Evolutionary conservation across 2,329 filamentous ascomycete species (phyloP).

Genomic region (Trichophaea hybrida): DNA sequence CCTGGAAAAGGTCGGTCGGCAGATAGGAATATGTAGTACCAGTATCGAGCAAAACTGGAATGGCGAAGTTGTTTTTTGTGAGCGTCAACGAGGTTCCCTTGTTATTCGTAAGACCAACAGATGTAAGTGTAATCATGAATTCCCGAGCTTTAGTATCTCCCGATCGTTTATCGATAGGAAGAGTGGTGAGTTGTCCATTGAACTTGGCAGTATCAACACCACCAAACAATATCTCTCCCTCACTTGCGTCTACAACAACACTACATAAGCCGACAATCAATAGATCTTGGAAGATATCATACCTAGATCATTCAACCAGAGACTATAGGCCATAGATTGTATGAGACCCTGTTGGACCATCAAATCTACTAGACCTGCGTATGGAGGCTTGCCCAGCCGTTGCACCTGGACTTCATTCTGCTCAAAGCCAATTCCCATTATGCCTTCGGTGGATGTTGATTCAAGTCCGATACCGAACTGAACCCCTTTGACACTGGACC

Average conservation of each 20-base stretch:
- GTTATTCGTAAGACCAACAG: slow-evolving; percentile 34
- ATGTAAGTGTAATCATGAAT: slow-evolving; percentile 56
- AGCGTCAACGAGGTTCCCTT: slow-evolving; percentile 29
- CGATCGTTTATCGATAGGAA: slow-evolving; percentile 46
- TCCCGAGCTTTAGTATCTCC: slow-evolving; percentile 41
- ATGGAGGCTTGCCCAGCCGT: slow-evolving; percentile 30
- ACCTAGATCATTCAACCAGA: slow-evolving; percentile 48
- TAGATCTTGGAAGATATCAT: slow-evolving; percentile 17
- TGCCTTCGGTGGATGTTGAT: slow-evolving; percentile 41
- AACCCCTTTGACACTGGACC: slow-evolving; percentile 29
- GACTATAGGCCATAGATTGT: slow-evolving; percentile 49
- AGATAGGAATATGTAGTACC: slow-evolving; percentile 27
- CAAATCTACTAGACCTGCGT: slow-evolving; percentile 49
- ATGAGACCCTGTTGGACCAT: slow-evolving; percentile 50
- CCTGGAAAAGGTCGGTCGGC: slow-evolving; percentile 19
- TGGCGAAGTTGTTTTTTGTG: slow-evolving; percentile 38
- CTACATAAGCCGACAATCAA: neutral
- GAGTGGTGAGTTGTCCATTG: slow-evolving; percentile 45
- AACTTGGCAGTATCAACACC: slow-evolving; percentile 69
- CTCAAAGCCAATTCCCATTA: slow-evolving; percentile 34
- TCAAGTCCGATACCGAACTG: slow-evolving; percentile 31
- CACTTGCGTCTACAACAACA: slow-evolving; percentile 38
- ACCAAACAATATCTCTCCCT: slow-evolving; percentile 61
- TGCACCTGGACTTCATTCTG: slow-evolving; percentile 26
- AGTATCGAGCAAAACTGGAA: slow-evolving; percentile 56